Base-by-base conservation (phyloP, 352 stramenopile genomes). In the Pythium volutum region DNA sequence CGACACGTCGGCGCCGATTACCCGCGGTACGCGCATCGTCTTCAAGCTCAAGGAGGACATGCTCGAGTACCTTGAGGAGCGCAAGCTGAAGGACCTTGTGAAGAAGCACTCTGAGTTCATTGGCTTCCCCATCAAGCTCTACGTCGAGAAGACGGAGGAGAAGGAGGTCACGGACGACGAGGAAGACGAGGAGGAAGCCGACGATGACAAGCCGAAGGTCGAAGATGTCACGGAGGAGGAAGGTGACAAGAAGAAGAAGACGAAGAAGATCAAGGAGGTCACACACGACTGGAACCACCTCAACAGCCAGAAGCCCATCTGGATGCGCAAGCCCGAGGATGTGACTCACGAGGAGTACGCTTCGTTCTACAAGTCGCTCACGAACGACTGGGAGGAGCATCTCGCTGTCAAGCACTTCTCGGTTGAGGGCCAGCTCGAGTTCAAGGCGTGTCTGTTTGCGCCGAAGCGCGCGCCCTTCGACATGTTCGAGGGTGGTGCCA, bases 41-140 rank as follows among this genome's bases (percentile, higher is more conserved):
- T 77, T 99, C 25, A 95, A 97, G 76, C 72, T 99, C 29, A 99
- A 99, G 96, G 97, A 99, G 74, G 97, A 99, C 80, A 98, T 99
- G 96, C 87, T 94, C 8, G 97, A 99, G 76, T 99, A 99, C 87
- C 75, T 99, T 1, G 97, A 99, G 77, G 97, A 99, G 79, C 91
- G 91, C 73, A 96, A 97, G 71, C 79, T 99, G 56, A 99, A 99
- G 80, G 97, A 99, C 76, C 79, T 99, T 34, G 96, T 99, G 48
- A 99, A 99, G 93, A 99, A 99, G 84, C 97, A 99, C 84, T 99
- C 93, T 9, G 97, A 99, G 81, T 99, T 99, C 84, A 99, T 99
- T 87, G 93, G 96, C 51, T 99, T 99, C 94, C 96, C 97, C 33
- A 99, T 99, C 81, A 98, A 98, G 82, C 89, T 99, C 16, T 98